A percentile compares a stretch with the other conserved stretches of the same genome.
phyloP scores from a whole-genome alignment of 345 rosid species.

The Psidium guajava region DNA sequence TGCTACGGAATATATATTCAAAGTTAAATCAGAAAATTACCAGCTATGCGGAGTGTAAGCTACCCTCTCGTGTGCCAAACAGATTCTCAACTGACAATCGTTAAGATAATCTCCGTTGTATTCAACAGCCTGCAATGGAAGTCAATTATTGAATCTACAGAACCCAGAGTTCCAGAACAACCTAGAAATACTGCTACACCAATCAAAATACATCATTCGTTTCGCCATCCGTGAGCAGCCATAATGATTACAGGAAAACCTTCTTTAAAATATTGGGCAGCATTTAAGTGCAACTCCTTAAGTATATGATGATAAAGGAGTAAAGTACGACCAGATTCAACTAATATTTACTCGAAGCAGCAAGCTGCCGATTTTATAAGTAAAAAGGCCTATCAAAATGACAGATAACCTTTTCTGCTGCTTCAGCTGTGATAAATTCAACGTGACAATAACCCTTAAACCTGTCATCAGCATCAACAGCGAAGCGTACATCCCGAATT shows the following conservation, averaged over 20 bases:
- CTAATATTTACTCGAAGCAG: not conserved
- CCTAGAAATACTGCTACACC: not conserved
- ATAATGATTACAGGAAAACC: not conserved
- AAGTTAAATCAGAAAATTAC: constrained; percentile 8
- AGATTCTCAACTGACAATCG: constrained; percentile 54
- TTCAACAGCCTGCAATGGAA: constrained; percentile 40
- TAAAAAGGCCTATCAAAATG: not conserved
- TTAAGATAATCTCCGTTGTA: constrained; percentile 36
- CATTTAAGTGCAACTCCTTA: not conserved
- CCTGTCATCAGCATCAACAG: constrained; percentile 29
- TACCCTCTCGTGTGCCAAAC: constrained; percentile 62
- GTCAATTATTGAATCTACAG: not conserved
- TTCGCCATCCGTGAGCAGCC: not conserved
- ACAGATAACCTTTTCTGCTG: constrained; percentile 43
- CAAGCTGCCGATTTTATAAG: not conserved
- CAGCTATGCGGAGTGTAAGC: constrained; percentile 57
- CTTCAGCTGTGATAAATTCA: constrained; percentile 64
- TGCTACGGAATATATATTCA: not conserved
- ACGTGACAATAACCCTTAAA: constrained; percentile 78
- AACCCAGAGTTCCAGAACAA: not conserved
- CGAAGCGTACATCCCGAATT: constrained; percentile 59
- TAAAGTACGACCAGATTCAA: not conserved
- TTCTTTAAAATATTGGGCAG: not conserved
- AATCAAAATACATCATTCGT: not conserved
- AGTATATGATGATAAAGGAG: not conserved